A percentile compares a stretch with the other conserved stretches of the same genome.
phyloP scores from a whole-genome alignment of 345 rosid species.

The Pistacia integerrima region DNA sequence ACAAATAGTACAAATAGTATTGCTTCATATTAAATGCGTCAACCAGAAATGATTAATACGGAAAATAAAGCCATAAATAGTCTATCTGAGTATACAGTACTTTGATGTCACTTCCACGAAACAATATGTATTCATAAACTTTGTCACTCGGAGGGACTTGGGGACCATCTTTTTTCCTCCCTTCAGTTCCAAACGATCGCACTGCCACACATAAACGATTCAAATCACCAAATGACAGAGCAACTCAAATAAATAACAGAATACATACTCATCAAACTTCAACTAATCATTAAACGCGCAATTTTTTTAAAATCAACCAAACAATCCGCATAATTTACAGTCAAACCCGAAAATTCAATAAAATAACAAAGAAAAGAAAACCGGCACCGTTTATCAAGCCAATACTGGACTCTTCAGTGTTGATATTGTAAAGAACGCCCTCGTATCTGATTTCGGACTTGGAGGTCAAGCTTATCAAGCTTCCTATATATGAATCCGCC shows the following conservation, averaged over 20 bases:
- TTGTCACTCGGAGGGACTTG: constrained; percentile 63
- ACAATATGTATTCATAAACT: constrained; percentile 67
- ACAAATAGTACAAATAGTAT: not conserved
- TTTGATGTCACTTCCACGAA: constrained; percentile 72
- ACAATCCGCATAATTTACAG: too few species aligned
- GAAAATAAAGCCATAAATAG: too few species aligned
- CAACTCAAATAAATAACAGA: not conserved
- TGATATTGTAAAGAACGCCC: constrained; percentile 88
- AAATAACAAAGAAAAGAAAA: not conserved
- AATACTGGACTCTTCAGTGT: constrained; percentile 94
- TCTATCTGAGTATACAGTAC: constrained; percentile 26
- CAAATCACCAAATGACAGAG: not conserved
- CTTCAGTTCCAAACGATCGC: constrained; percentile 79
- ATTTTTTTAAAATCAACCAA: too few species aligned
- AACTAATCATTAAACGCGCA: too few species aligned
- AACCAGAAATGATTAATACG: not conserved
- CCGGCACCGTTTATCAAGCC: constrained; percentile 83
- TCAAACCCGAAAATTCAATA: too few species aligned
- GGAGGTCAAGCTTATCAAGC: constrained; percentile 94
- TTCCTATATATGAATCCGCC: constrained; percentile 93
- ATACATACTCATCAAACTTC: too few species aligned
- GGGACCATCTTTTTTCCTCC: constrained; percentile 66
- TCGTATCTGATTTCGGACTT: constrained; percentile 98
- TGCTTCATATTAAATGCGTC: not conserved
- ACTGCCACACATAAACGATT: constrained; percentile 36